Evolutionary conservation across 1,284 basidiomycete species (phyloP).

Genomic region (Pyrrhoderma lamaoense): DNA sequence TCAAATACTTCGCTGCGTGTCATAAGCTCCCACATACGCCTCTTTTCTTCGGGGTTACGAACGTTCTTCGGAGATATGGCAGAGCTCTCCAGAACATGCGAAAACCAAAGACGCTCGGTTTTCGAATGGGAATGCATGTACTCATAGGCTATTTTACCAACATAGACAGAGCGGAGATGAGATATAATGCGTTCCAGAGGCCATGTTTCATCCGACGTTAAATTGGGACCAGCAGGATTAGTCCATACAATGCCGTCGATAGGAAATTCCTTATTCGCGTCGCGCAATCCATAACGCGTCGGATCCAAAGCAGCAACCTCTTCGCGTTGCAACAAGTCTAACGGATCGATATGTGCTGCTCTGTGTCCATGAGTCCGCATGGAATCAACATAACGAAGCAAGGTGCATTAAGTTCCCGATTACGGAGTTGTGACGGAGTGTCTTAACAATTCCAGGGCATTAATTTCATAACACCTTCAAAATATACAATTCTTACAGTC

Average conservation of each 20-base stretch:
- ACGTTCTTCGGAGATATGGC: slow-evolving; percentile 33
- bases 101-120: slow-evolving; percentile 79
- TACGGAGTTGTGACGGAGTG: slow-evolving; percentile 64
- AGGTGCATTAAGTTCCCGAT: slow-evolving; percentile 68
- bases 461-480: not conserved
- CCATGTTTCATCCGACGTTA: slow-evolving; percentile 51
- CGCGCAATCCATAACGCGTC: slow-evolving; percentile 63
- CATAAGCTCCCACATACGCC: slow-evolving; percentile 61
- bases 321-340: slow-evolving; percentile 80
- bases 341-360: slow-evolving; percentile 77
- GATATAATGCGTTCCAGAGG: slow-evolving; percentile 60
- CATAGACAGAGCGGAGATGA: slow-evolving; percentile 69
- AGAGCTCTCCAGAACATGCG: slow-evolving; percentile 70
- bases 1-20: slow-evolving; percentile 76
- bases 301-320: slow-evolving; percentile 79
- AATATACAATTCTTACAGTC: slow-evolving; percentile 53
- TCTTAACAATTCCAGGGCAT: slow-evolving; percentile 37
- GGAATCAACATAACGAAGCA: slow-evolving; percentile 83
- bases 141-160: slow-evolving; percentile 81
- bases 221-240: slow-evolving; percentile 37
- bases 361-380: slow-evolving; percentile 75
- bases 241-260: slow-evolving; percentile 80
- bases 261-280: slow-evolving; percentile 50
- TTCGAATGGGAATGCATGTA: slow-evolving; percentile 82
- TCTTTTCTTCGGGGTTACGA: slow-evolving; percentile 32